Evolutionary conservation across 805 yeast genomes (phyloP).

Genomic region (Wickerhamomyces queroliae): DNA sequence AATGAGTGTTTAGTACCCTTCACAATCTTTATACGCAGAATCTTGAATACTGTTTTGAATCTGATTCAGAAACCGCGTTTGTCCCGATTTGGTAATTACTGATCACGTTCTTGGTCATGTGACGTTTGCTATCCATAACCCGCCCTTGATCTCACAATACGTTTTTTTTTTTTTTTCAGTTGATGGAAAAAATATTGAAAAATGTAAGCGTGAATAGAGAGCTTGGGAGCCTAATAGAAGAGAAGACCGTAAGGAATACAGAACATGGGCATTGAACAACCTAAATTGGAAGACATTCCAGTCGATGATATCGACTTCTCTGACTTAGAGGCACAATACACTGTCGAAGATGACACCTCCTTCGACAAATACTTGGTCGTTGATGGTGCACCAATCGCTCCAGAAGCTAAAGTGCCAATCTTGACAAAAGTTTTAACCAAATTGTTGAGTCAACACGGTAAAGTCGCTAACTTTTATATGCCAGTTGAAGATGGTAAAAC

Average conservation of each 20-base stretch:
- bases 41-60: too few relatives aligned
- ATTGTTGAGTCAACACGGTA: conserved; percentile 73
- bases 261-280: conserved; percentile 23
- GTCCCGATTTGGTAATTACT: background rate
- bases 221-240: too few relatives aligned
- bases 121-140: too few relatives aligned
- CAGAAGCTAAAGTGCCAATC: conserved; percentile 79
- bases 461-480: conserved; percentile 71
- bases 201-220: too few relatives aligned
- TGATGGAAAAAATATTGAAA: too few relatives aligned
- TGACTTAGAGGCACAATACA: conserved; percentile 76
- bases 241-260: too few relatives aligned
- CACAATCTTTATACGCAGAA: too few relatives aligned
- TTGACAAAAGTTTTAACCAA: conserved; percentile 81
- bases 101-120: background rate
- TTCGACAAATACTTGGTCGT: conserved; percentile 78
- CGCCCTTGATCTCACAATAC: too few relatives aligned
- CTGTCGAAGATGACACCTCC: conserved; percentile 53
- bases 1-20: too few relatives aligned
- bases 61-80: background rate
- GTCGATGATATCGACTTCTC: conserved; percentile 73
- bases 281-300: conserved; percentile 38
- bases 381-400: conserved; percentile 95
- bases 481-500: conserved; percentile 78
- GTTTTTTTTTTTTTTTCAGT: too few relatives aligned